Conservation (phyloP, 1,284 basidiomycete species). For the Stereum hirsutum region DNA sequence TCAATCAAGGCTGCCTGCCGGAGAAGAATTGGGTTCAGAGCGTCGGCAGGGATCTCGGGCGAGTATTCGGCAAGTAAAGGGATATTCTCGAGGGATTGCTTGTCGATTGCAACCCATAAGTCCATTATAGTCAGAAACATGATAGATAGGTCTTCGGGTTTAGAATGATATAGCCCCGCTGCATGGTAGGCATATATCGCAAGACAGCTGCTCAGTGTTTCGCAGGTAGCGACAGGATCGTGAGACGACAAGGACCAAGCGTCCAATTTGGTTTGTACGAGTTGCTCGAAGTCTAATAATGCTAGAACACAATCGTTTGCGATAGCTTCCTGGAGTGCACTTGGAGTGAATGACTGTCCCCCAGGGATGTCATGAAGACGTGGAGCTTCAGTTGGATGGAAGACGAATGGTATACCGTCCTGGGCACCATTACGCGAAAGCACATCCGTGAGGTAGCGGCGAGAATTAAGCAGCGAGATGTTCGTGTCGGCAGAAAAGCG, state of each 20-base stretch:
- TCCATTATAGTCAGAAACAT: slow-evolving; percentile 33
- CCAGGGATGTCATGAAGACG: not conserved
- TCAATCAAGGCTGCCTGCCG: slow-evolving; percentile 17
- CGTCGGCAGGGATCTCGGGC: slow-evolving; percentile 28
- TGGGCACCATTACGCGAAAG: not conserved
- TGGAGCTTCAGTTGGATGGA: not conserved
- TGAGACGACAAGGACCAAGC: not conserved
- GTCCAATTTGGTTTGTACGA: slow-evolving; percentile 8
- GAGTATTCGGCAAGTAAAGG: slow-evolving; percentile 32
- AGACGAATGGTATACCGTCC: not conserved
- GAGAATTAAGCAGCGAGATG: slow-evolving; percentile 4
- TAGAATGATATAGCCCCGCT: slow-evolving; percentile 17
- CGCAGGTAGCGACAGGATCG: not conserved
- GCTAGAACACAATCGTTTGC: not conserved
- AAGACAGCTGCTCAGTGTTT: slow-evolving; percentile 17
- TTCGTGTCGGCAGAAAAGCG: too few species aligned
- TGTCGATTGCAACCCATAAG: slow-evolving; percentile 37
- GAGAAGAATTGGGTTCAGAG: slow-evolving; percentile 31
- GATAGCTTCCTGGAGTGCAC: not conserved
- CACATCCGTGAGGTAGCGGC: not conserved
- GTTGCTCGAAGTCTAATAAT: slow-evolving; percentile 3
- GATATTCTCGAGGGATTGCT: slow-evolving; percentile 18
- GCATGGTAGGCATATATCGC: slow-evolving; percentile 21
- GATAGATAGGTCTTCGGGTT: slow-evolving; percentile 31
- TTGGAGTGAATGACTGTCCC: not conserved